Conservation (phyloP, 2,329 filamentous ascomycete genomes). For the Aureobasidium sp. region DNA sequence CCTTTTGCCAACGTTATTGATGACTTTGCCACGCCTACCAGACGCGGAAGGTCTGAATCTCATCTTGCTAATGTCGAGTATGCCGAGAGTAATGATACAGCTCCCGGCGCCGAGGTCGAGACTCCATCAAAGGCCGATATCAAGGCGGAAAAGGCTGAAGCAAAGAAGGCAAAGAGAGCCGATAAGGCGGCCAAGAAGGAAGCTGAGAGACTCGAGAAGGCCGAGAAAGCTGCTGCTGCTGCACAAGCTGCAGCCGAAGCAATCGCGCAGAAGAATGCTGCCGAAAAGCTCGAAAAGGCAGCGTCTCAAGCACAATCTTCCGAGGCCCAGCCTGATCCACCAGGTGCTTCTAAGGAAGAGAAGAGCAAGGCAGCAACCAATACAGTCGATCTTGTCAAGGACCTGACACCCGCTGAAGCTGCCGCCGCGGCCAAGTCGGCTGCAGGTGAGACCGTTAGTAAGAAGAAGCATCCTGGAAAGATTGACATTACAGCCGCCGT, state of each 20-base stretch:
- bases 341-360: constrained; percentile 6
- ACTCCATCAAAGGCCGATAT: background rate
- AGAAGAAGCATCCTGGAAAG: constrained; percentile 34
- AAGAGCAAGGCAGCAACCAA: background rate
- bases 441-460: constrained; percentile 19
- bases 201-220: background rate
- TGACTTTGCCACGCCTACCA: constrained; percentile 3
- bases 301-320: constrained; percentile 13
- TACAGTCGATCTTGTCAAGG: constrained; percentile 1
- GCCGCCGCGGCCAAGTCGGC: background rate
- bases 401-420: background rate
- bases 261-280: background rate
- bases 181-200: constrained; percentile 15
- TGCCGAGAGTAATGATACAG: background rate
- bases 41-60: constrained; percentile 3
- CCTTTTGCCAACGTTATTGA: background rate
- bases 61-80: constrained; percentile 5
- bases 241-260: background rate
- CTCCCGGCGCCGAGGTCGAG: background rate
- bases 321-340: constrained; percentile 13
- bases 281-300: background rate
- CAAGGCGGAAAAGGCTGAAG: constrained; percentile 9
- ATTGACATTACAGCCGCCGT: constrained; percentile 37
- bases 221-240: constrained; percentile 6
- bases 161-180: constrained; percentile 12